Evolutionary conservation across 371 early-diverging fungal genomes (phyloP), one percentile per base, ranked within the genome.

Genomic region (Rhizopus arrhizus): DNA sequence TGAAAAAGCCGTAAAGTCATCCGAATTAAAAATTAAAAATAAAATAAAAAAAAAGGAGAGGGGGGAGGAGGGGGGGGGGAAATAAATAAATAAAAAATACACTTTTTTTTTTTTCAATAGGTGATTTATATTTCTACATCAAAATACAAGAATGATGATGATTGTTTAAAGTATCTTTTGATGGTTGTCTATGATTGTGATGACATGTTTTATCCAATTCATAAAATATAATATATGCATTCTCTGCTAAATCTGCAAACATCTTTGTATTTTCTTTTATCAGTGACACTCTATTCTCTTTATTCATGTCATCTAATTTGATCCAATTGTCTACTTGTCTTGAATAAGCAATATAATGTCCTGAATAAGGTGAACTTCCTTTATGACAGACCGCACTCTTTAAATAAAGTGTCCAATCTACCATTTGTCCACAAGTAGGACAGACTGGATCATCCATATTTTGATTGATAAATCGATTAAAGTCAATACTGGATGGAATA

Each of bases 181-280:
- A 48, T 48, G 10, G n/a, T 36, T n/a, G 12, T 34, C 5, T 36
- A 13, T 28, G 2, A 15, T 11, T 8, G 45, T 68, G 68, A 22
- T 62, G 68, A 49, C 75, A 75, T 4, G 69, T 69, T 43, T 77
- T 75, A 38, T 80, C 75, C 33, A 86, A 61, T 52, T 84, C 84
- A 50, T 86, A 86, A 48, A 86, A 84, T 13, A 86, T 62, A 53
- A 86, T 74, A 47, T 86, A 86, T 0, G 79, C 84, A 57, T 82
- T 77, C 46, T 73, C 63, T 4, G 80, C 73, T 33, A 83, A 69
- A 42, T 86, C 82, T 0, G 47, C 31, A 52, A 63, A 69, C 4
- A 81, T 66, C 3, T 22, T 40, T 15, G 57, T 48, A 7, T 54
- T 56, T 29, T 70, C 55, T n/a, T 51, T 53, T 3, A 75, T 45